Evolutionary conservation across 1,284 basidiomycete species (phyloP), one percentile per base, ranked within the genome.

Genomic region (Pholiota adiposa): DNA sequence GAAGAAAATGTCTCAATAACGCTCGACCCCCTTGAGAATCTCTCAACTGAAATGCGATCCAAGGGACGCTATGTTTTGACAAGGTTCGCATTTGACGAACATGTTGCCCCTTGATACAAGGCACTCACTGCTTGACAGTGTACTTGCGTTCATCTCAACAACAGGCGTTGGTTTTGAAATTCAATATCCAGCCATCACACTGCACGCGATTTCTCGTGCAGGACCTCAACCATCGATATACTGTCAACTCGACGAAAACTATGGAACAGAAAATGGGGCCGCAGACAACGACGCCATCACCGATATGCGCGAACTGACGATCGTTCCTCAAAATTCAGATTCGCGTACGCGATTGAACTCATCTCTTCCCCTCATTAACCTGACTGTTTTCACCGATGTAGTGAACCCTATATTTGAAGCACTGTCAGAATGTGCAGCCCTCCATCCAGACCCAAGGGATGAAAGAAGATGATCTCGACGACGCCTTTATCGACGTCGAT

Each of bases 381-480:
- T 36, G 51, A 25, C 51, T 23, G 41, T 36, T 34, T 34, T 60
- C 64, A 40, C 46, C 60, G 18, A 11, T 57, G 36, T 68, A 96
- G 95, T 97, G 60, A 93, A 97, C 62, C 72, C 82, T 12, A 92
- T 98, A 54, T 98, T 98, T 70, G 88, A 93, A 65, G 87, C 93
- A 9, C 81, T 98, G 18, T 97, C 96, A 0, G 69, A 84, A 55
- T 98, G 96, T 72, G 94, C 96, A 3, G 88, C 96, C 1, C 81
- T 98, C 18, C 94, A 98, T 70, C 95, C 94, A 0, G 93, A 94
- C 65, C 83, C 84, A 16, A 81, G 83, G 54, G 82, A 83, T 46
- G 83, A 85, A n/a, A 46, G 83, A 82, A 43, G 79, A 81, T 31
- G 86, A 86, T 44, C 82, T 84, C 34, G 84, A 86, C 41, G 88